Evolutionary conservation across 257 asterid species (phyloP), one percentile per base, ranked within the genome.

Genomic region (Thymus quinquecostatus): DNA sequence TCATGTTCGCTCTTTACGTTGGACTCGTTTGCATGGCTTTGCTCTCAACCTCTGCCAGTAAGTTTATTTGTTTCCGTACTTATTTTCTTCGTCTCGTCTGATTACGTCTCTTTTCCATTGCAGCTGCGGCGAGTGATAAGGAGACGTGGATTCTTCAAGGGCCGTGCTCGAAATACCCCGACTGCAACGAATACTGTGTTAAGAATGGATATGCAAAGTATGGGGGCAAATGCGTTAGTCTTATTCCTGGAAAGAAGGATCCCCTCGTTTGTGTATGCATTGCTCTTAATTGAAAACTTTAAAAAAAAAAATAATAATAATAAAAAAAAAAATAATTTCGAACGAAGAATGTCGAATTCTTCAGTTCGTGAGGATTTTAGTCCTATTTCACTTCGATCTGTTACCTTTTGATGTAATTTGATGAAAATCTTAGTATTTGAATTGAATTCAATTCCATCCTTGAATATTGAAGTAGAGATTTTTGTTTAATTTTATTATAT

Each of bases 21-120:
- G 69, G 29, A 45, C 55, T 64, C 69, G 1, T 64, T 64, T 64
- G 69, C 57, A 13, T 64, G 38, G 2, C 8, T 64, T 14, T 45
- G 13, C 12, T 45, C 30, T 45, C 69, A 45, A 45, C 8, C 44
- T 64, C 13, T 29, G 69, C 69, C 21, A 57, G 69, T 4, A 64
- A 64, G 29, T 63, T 27, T 48, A 43, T 45, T 44, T 41, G 21
- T 21, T 21, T 21, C 21, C 21, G 21, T 21, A 27, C 27, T 38
- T 41, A 21, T 44, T 10, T 44, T 7, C 6, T 41, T 13, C 1
- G 21, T 62, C 10, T 10, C 21, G 21, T 28, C 44, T 56, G 2
- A 3, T 29, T 57, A 32, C 48, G 7, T 1, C 5, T 2, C 2
- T 1, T 1, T 62, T 44, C 6, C 0, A 2, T 43, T 43, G 6